These are phyloP conservation scores for Rhododendron mucronatum DNA, from an alignment of 148 eudicot genomes.

Conservation along the genomic window DNA sequence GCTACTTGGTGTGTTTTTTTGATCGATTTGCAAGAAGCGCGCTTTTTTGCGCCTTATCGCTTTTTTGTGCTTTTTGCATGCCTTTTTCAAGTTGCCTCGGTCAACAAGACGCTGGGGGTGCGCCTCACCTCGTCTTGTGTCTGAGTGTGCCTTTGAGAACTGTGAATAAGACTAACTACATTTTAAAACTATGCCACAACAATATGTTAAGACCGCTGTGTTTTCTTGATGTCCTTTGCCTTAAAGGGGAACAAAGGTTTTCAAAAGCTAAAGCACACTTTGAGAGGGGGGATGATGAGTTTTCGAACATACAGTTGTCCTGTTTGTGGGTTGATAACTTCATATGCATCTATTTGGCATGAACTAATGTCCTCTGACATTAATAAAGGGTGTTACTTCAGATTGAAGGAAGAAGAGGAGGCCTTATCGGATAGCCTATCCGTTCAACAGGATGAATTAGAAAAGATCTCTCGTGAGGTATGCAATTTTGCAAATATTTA, in stretches of 20 bases:
- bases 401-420: conserved; percentile 61
- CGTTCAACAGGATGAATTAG: conserved; percentile 36
- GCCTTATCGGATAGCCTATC: conserved; percentile 30
- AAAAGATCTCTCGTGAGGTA: conserved; percentile 53
- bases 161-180: no score
- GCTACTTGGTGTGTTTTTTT: no score
- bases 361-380: conserved; percentile 5
- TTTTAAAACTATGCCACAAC: background rate
- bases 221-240: background rate
- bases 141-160: no score
- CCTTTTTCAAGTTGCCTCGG: no score
- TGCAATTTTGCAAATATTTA: background rate
- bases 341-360: background rate
- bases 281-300: background rate
- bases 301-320: background rate
- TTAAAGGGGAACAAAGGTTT: background rate
- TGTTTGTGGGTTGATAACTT: background rate
- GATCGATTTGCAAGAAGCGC: no score
- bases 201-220: background rate
- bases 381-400: conserved; percentile 26
- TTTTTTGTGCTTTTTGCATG: no score
- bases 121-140: no score
- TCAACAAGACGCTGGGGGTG: no score
- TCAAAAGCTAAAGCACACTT: background rate
- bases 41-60: no score